Evolutionary conservation across 192 early-diverging fungal species (phyloP).

Genomic region (Blastocladiella britannica): DNA sequence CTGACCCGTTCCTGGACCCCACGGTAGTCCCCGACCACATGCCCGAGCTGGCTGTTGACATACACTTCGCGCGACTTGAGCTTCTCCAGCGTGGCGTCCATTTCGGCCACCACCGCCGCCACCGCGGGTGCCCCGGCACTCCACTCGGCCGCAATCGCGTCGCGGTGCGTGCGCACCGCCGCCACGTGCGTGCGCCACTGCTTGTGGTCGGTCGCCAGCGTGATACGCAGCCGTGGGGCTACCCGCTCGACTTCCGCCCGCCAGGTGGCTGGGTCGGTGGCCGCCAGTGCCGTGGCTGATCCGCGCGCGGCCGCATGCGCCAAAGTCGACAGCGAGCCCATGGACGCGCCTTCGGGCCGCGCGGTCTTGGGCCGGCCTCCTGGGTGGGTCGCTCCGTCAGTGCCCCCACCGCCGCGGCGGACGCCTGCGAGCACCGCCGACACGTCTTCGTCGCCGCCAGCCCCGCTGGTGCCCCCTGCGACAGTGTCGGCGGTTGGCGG

Average conservation of each 20-base stretch:
- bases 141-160: constrained; percentile 17
- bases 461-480: neutral
- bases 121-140: constrained; percentile 18
- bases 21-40: constrained; percentile 27
- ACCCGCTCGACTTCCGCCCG: constrained; percentile 35
- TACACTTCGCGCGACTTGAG: constrained; percentile 34
- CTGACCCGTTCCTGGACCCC: constrained; percentile 25
- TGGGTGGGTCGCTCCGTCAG: no score
- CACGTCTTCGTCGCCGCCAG: neutral
- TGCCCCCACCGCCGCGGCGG: neutral
- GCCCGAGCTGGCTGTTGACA: constrained; percentile 37
- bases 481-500: no score
- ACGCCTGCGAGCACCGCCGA: constrained; percentile 1
- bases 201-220: constrained; percentile 35
- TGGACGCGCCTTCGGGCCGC: no score
- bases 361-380: no score
- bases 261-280: constrained; percentile 28
- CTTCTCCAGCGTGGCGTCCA: constrained; percentile 31
- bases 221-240: constrained; percentile 23
- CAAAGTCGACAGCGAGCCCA: no score
- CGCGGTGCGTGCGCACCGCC: constrained; percentile 23
- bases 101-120: constrained; percentile 19
- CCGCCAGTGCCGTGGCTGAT: constrained; percentile 10
- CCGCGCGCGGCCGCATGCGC: no score
- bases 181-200: constrained; percentile 39